Evolutionary conservation across 139 green algal species (phyloP).

Genomic region (Asterochloris erici): DNA sequence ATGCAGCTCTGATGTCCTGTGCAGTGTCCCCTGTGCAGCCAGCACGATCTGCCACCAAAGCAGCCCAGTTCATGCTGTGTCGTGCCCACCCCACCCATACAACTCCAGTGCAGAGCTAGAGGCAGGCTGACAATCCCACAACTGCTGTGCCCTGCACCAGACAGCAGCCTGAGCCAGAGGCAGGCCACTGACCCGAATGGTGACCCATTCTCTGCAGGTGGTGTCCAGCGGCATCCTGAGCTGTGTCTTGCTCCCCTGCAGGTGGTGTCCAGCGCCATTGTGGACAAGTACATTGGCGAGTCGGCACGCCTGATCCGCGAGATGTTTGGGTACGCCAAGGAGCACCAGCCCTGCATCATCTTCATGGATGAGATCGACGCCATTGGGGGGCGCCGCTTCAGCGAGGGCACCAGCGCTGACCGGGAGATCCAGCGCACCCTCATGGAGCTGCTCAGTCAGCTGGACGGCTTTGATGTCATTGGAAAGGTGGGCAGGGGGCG

Average conservation of each 20-base stretch:
- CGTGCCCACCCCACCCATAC: no score
- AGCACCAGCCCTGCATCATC: conserved; percentile 99
- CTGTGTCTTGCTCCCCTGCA: no score
- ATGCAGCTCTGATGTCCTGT: no score
- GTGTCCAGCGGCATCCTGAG: no score
- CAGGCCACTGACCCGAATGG: neutral
- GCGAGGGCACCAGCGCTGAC: conserved; percentile 95
- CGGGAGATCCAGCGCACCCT: conserved; percentile 99
- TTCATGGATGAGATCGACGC: conserved; percentile 99
- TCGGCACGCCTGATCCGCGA: conserved; percentile 93
- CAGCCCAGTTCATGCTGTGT: no score
- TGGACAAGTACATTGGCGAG: conserved; percentile 99
- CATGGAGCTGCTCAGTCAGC: conserved; percentile 98
- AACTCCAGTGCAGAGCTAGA: no score
- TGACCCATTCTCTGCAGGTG: neutral
- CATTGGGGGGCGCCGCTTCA: conserved; percentile 95
- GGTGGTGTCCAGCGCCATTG: conserved; percentile 93
- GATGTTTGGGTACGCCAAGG: conserved; percentile 96
- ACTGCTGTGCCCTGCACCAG: no score
- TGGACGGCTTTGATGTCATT: conserved; percentile 98
- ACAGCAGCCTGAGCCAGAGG: no score
- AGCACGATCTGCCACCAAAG: no score
- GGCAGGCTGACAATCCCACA: no score
- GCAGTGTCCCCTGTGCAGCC: no score
- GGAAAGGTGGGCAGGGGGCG: conserved; percentile 67